Evolutionary conservation across 768 basidiomycete species (phyloP), one percentile per base, ranked within the genome.

Genomic region (Collybia sordida): DNA sequence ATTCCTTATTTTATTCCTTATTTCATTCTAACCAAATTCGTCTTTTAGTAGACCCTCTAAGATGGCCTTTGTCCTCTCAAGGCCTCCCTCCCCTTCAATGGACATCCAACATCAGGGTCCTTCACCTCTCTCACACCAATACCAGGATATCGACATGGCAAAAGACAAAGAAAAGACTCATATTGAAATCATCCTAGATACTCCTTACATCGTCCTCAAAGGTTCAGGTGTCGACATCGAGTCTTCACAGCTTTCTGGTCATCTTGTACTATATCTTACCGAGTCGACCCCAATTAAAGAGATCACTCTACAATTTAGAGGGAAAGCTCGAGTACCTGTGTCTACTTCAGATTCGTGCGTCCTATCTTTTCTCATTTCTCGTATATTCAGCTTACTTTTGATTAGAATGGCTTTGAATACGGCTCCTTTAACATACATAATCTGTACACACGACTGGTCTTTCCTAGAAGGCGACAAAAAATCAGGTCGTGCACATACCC

Each of bases 391-490:
- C 17, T 27, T 23, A 39, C 54, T 44, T 12, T 51, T 28, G 9
- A 38, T 11, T 43, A 80, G 77, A 6, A 57, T 76, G 19, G 66
- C 75, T 22, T 64, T 78, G 52, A 79, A 70, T 61, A 65, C 67
- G 37, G 71, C 79, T 0, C 69, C 72, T 8, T 64, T 80, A 51
- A 81, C 78, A 15, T 87, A 84, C 60, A 72, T 80, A 37, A 68
- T 94, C 37, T 88, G 87, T 66, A 81, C 80, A 50, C 91, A 95
- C 61, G 90, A 93, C 54, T 95, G 92, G 93, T 88, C 90, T 14
- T 95, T 97, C 72, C 84, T 96, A 42, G 87, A 92, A 59, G 89
- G 90, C 49, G 83, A 86, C 59, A 88, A 83, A 66, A 78, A 75
- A 36, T n/a, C n/a, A 14, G 31, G 31, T 31, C 85, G 88, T 60